Conservation (phyloP, 2,329 filamentous ascomycete species). For the Orbilia quercus region DNA sequence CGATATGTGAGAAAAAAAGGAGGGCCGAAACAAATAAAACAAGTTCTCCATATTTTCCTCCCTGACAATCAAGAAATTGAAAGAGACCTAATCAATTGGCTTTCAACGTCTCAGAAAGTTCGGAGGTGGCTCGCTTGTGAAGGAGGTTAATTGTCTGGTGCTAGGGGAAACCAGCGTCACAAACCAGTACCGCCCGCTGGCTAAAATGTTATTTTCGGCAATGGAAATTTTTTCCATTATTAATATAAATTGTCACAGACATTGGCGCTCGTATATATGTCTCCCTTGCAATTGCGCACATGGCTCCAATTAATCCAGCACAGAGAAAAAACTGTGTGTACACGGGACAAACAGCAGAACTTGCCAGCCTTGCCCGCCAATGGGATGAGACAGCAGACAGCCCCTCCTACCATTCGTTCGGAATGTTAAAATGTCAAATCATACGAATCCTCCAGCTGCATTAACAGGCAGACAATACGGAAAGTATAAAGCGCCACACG, state of each 20-base stretch:
- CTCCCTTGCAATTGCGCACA: no score
- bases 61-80: not conserved
- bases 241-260: conserved; percentile 51
- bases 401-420: not conserved
- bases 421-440: not conserved
- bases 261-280: conserved; percentile 21
- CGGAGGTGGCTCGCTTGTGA: conserved; percentile 26
- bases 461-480: not conserved
- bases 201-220: conserved; percentile 53
- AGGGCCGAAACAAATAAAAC: no score
- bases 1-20: not conserved
- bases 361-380: conserved; percentile 19
- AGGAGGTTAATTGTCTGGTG: conserved; percentile 49
- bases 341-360: conserved; percentile 11
- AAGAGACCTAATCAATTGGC: not conserved
- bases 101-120: not conserved
- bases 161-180: conserved; percentile 51
- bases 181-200: conserved; percentile 30
- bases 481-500: conserved; percentile 9
- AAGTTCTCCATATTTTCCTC: no score
- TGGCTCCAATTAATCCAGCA: no score
- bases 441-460: no score
- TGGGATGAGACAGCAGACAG: conserved; percentile 3
- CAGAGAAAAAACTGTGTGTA: not conserved
- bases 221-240: conserved; percentile 48